Evolutionary conservation across 495 filamentous ascomycete genomes (phyloP).

Genomic region (Talaromyces stipitatus): DNA sequence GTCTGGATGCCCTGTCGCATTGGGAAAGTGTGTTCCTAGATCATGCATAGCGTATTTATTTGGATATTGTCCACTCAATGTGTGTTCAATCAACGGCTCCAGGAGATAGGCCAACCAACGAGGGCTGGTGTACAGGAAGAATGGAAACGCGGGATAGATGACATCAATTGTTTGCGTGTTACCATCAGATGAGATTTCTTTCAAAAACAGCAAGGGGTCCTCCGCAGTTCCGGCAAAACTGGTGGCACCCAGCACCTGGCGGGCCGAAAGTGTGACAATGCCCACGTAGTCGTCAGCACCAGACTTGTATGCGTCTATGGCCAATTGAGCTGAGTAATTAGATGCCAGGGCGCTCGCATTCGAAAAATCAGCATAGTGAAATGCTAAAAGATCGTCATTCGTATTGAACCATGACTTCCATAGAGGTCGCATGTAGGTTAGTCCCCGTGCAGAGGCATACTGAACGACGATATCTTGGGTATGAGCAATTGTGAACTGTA

Average conservation of each 20-base stretch:
- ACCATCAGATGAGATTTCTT: constrained; percentile 92
- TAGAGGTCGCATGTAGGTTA: constrained; percentile 77
- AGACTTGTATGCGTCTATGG: constrained; percentile 60
- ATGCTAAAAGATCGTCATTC: constrained; percentile 56
- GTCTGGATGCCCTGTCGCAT: constrained; percentile 82
- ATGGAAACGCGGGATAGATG: constrained; percentile 91
- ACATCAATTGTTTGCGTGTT: constrained; percentile 96
- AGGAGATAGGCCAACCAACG: constrained; percentile 85
- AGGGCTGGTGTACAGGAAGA: constrained; percentile 92
- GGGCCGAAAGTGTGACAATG: constrained; percentile 81
- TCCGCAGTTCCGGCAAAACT: constrained; percentile 83
- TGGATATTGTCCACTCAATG: constrained; percentile 84
- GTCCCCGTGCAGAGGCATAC: constrained; percentile 72
- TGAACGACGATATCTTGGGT: constrained; percentile 80
- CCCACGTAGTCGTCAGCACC: constrained; percentile 70
- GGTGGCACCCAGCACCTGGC: constrained; percentile 86
- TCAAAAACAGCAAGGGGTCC: constrained; percentile 77
- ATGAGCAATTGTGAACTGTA: constrained; percentile 76
- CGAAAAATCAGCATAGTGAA: constrained; percentile 68
- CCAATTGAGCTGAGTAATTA: constrained; percentile 75
- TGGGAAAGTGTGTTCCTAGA: constrained; percentile 81
- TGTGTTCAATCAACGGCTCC: constrained; percentile 86
- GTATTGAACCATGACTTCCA: constrained; percentile 72
- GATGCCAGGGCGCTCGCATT: constrained; percentile 53
- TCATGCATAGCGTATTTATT: constrained; percentile 92